Evolutionary conservation across 2,329 filamentous ascomycete genomes (phyloP), one percentile per base, ranked within the genome.

Genomic region (Pseudogymnoascus sp.): DNA sequence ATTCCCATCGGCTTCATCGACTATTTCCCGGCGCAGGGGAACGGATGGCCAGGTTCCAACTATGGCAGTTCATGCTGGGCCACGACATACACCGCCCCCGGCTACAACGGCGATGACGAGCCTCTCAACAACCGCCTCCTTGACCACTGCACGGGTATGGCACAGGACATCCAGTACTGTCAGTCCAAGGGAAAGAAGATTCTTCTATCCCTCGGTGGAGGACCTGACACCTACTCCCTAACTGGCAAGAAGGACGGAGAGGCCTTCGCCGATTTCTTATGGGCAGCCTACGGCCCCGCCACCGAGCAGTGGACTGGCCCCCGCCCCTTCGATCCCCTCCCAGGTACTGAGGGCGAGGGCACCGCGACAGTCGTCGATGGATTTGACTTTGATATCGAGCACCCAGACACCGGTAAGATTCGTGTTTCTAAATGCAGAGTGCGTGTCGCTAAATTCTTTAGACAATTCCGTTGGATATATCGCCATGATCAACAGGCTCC

Each of bases 1-100:
- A 79, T 80, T 65, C 72, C 78, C 13, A 70, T 80, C 4, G 78
- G 74, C 2, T 80, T 79, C 66, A 74, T 79, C 19, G 69, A 77
- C 62, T 68, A 75, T 4, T 80, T 79, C 67, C 76, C 77, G 10
- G 70, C 73, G 4, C 75, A 79, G 65, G 76, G 73, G n/a, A 76
- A 80, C 62, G 78, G 78, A 19, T 73, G 74, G 37, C 76, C 77
- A 1, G 76, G 73, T 1, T 72, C 75, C 41, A 77, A 79, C 67
- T 78, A 77, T 64, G 78, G 77, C 4, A 79, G 79, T 63, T 73
- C 76, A 60, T 80, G 78, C 67, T 75, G 73, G 43, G 68, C 68
- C 13, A 65, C 69, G 10, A 68, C 70, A 0, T 76, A 75, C 60
- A 67, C 69, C 0, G 73, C 72, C 5, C 73, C 75, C 1, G 73